Evolutionary conservation across 2,329 filamentous ascomycete species (phyloP), one percentile per base, ranked within the genome.

Genomic region (Colletotrichum brevisporum): DNA sequence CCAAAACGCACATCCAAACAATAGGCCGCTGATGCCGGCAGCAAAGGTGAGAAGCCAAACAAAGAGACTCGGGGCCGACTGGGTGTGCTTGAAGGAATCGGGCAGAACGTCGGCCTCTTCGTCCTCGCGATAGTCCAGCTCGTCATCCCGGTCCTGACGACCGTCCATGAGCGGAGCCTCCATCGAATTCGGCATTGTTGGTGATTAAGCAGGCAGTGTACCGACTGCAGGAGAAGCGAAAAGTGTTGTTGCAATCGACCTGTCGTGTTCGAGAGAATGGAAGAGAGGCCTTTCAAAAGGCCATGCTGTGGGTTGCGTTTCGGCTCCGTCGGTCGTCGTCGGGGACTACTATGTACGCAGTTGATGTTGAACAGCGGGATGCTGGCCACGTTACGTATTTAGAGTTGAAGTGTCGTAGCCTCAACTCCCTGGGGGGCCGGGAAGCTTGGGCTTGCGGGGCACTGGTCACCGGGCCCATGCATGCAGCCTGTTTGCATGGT

Each of bases 21-120:
- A 76, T 1, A 92, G 81, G 6, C 90, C 90, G 73, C 89, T 91
- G 61, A 92, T 90, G 5, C 90, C 89, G 12, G 90, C 90, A 12
- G 89, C 88, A 57, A 91, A 79, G 4, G 90, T 91, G 71, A 92
- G 80, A 15, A 89, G 76, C 83, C 90, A 88, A 39, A 92, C 83
- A 71, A 90, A 91, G 21, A 83, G 59, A 3, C 86, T 83, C 3
- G 84, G 83, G n/a, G 72, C 54, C 10, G 69, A 67, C 8, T 62
- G 48, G 4, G 27, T 53, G 8, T 67, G 71, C 51, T 58, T 66
- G 21, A 51, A 57, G 70, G 26, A 74, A 59, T 47, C 74, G 69
- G 69, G 66, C 5, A 64, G 60, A 12, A 61, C 69, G 6, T 66
- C 64, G 5, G 52, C 50, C 39, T 74, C 73, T 73, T 82, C 81